Evolutionary conservation across 805 yeast genomes (phyloP).

Genomic region (Lachancea lanzarotensis): DNA sequence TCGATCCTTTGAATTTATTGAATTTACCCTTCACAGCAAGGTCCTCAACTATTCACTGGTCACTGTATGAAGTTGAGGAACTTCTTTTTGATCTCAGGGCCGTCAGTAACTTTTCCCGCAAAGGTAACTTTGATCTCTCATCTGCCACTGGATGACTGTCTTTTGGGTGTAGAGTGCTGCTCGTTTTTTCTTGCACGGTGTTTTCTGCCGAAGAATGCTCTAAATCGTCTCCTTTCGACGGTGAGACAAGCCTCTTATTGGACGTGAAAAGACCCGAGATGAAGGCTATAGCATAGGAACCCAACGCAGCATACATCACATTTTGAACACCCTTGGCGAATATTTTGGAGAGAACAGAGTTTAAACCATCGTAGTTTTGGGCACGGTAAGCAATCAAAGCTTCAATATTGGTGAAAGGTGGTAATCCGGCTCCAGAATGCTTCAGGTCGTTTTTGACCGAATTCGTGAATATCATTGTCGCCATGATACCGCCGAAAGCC

Average conservation of each 20-base stretch:
- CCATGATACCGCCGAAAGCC: conserved; percentile 23
- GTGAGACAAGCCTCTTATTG: background rate
- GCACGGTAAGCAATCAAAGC: conserved; percentile 18
- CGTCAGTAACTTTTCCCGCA: background rate
- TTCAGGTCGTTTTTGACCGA: conserved; percentile 15
- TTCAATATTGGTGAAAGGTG: conserved; percentile 13
- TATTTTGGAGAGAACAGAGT: conserved; percentile 9
- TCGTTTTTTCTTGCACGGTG: background rate
- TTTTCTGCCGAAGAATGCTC: background rate
- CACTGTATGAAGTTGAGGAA: too few species aligned
- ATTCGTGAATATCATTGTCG: conserved; percentile 21
- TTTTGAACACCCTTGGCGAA: conserved; percentile 10
- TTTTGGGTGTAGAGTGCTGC: background rate
- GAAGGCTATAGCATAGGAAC: conserved; percentile 3
- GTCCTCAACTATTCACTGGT: too few species aligned
- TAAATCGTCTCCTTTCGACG: background rate
- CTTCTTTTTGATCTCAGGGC: background rate
- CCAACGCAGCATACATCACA: conserved; percentile 15
- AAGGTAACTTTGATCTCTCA: background rate
- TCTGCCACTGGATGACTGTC: background rate
- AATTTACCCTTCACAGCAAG: too few species aligned
- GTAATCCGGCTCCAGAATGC: conserved; percentile 1
- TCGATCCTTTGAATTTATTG: too few species aligned
- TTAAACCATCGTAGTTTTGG: conserved; percentile 16
- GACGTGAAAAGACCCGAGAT: conserved; percentile 8